Conservation (phyloP, 768 basidiomycete species). For the Wakefieldia striispora region DNA sequence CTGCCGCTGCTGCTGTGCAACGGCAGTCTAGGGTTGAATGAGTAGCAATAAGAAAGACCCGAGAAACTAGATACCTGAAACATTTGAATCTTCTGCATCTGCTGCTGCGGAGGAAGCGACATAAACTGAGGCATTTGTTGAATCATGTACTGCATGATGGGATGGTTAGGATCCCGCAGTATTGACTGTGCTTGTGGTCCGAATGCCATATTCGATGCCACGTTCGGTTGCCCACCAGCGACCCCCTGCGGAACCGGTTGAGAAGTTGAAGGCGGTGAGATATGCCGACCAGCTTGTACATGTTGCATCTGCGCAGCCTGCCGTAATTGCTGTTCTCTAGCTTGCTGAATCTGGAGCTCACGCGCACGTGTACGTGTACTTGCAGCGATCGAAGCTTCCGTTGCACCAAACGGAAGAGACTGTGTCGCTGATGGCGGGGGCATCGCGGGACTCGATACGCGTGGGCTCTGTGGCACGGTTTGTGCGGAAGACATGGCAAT, state of each 20-base stretch:
- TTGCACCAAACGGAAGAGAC: constrained; percentile 30
- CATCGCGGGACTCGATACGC: constrained; percentile 32
- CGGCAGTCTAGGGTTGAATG: constrained; percentile 9
- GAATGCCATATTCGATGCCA: constrained; percentile 19
- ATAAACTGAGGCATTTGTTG: constrained; percentile 53
- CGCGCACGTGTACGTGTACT: constrained; percentile 33
- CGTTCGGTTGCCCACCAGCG: constrained; percentile 17
- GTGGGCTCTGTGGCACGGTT: constrained; percentile 31
- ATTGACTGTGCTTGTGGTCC: constrained; percentile 42
- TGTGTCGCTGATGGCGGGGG: constrained; percentile 27
- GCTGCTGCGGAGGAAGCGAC: constrained; percentile 47
- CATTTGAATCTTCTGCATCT: constrained; percentile 57
- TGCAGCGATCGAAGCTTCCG: constrained; percentile 36
- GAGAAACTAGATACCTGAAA: constrained; percentile 43
- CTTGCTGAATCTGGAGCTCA: constrained; percentile 37
- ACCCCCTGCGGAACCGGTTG: constrained; percentile 19
- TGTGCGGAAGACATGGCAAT: constrained; percentile 14
- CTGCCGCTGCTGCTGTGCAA: constrained; percentile 31
- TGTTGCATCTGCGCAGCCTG: constrained; percentile 35
- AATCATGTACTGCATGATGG: constrained; percentile 55
- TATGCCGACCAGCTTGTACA: constrained; percentile 36
- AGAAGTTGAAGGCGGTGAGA: constrained; percentile 40
- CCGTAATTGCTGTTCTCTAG: constrained; percentile 33
- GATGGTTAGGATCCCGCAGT: constrained; percentile 55
- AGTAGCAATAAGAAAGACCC: constrained; percentile 1